These are phyloP conservation scores for Aspergillus chevalieri DNA, from an alignment of 2,329 filamentous ascomycete genomes.

Conservation along the genomic window DNA sequence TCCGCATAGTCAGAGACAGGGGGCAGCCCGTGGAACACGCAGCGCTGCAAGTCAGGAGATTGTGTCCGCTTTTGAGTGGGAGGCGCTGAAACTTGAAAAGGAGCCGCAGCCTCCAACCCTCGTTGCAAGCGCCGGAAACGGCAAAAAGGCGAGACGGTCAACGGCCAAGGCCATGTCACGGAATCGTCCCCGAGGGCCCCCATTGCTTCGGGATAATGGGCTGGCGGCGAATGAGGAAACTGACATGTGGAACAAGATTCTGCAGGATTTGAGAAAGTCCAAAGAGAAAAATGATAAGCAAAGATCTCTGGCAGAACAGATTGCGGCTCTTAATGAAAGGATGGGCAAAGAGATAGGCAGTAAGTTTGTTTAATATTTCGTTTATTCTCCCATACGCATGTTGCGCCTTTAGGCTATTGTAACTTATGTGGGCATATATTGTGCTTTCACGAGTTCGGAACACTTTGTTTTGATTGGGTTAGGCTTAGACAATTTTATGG, in stretches of 20 bases:
- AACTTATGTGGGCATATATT: not conserved
- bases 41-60: constrained; percentile 13
- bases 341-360: constrained; percentile 37
- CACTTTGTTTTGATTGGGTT: not conserved
- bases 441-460: not conserved
- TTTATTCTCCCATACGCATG: not conserved
- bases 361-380: constrained; percentile 23
- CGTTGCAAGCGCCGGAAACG: constrained; percentile 5
- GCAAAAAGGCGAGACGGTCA: constrained; percentile 3
- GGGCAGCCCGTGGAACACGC: constrained; percentile 20
- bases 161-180: constrained; percentile 30
- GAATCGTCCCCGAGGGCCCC: constrained; percentile 35
- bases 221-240: constrained; percentile 40
- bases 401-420: too few species aligned
- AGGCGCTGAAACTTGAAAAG: constrained; percentile 18
- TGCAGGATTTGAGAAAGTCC: constrained; percentile 37
- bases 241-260: constrained; percentile 41
- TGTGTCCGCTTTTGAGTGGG: constrained; percentile 21
- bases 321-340: constrained; percentile 38
- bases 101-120: constrained; percentile 3
- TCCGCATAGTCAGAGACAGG: constrained; percentile 13
- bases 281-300: constrained; percentile 41
- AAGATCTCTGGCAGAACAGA: constrained; percentile 33
- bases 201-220: constrained; percentile 35
- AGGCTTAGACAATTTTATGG: not conserved